Percentiles rank a stretch among this genome's conserved stretches.
phyloP scores from a whole-genome alignment of 352 stramenopile genomes.

The Globisporangium viniferum region DNA sequence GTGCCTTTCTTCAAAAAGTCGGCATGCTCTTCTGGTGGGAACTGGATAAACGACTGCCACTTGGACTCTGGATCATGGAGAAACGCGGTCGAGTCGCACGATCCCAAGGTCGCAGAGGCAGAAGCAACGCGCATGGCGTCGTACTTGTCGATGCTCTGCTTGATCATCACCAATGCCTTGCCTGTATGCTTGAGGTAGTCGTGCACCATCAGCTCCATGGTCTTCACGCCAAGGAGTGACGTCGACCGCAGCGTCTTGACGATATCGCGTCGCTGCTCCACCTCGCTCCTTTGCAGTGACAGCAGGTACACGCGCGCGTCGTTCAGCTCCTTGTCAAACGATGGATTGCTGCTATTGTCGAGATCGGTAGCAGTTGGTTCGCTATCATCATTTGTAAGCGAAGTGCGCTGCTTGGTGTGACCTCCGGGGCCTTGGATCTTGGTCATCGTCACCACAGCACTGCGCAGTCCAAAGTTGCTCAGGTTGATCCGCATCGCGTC shows the following conservation, averaged over 20 bases:
- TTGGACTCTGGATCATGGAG: neutral
- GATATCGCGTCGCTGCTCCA: slow-evolving; percentile 33
- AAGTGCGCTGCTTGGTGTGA: slow-evolving; percentile 4
- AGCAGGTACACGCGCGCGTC: slow-evolving; percentile 18
- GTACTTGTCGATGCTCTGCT: slow-evolving; percentile 4
- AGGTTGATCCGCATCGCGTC: slow-evolving; percentile 15
- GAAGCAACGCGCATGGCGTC: slow-evolving; percentile 5
- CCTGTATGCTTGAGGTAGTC: slow-evolving; percentile 44
- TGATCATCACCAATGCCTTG: slow-evolving; percentile 22
- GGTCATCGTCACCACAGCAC: slow-evolving; percentile 18
- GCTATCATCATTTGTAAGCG: neutral
- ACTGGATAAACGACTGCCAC: neutral
- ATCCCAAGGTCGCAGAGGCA: neutral
- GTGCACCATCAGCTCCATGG: slow-evolving; percentile 55
- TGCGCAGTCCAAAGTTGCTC: slow-evolving; percentile 25
- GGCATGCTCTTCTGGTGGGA: neutral
- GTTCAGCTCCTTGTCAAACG: slow-evolving; percentile 23
- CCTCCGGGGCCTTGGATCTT: neutral
- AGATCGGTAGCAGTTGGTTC: neutral
- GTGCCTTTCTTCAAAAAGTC: neutral
- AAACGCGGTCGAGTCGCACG: neutral
- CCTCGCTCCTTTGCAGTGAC: slow-evolving; percentile 29
- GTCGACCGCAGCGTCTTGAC: slow-evolving; percentile 31
- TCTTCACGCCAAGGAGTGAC: slow-evolving; percentile 41
- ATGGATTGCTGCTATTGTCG: neutral